phyloP scores from a whole-genome alignment of 495 filamentous ascomycete genomes.

The Talaromyces adpressus region DNA sequence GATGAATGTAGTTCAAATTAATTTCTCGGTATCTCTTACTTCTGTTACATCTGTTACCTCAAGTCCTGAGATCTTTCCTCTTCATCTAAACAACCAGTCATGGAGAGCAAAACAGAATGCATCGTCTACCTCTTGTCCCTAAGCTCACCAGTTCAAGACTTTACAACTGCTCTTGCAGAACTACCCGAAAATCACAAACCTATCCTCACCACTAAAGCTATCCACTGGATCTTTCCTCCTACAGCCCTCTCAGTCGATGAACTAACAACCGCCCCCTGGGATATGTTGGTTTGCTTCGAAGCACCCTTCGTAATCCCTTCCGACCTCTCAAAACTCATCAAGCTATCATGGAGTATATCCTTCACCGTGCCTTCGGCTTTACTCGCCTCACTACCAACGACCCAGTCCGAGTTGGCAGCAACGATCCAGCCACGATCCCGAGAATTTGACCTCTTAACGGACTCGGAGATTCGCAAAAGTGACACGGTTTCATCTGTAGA shows the following conservation, averaged over 20 bases:
- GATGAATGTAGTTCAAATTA: neutral
- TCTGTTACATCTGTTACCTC: neutral
- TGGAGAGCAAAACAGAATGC: neutral
- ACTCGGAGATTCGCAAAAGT: neutral
- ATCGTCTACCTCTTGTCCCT: neutral
- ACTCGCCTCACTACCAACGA: neutral
- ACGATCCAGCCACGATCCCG: neutral
- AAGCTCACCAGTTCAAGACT: neutral
- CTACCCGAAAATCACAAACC: neutral
- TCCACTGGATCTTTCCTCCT: conserved; percentile 6
- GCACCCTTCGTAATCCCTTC: neutral
- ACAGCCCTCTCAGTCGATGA: neutral
- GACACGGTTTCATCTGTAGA: conserved; percentile 2
- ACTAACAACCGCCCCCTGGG: neutral
- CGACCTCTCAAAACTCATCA: neutral
- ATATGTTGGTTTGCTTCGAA: neutral
- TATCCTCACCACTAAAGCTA: neutral
- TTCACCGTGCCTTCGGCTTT: conserved; percentile 4
- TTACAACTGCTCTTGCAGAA: neutral
- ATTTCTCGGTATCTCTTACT: neutral
- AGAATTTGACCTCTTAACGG: conserved; percentile 1
- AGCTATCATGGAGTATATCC: neutral
- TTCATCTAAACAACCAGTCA: neutral
- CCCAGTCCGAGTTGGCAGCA: neutral
- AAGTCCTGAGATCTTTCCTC: neutral